Evolutionary conservation across 306 rosid species (phyloP), one percentile per base, ranked within the genome.

Genomic region (Arachis hypogaea): DNA sequence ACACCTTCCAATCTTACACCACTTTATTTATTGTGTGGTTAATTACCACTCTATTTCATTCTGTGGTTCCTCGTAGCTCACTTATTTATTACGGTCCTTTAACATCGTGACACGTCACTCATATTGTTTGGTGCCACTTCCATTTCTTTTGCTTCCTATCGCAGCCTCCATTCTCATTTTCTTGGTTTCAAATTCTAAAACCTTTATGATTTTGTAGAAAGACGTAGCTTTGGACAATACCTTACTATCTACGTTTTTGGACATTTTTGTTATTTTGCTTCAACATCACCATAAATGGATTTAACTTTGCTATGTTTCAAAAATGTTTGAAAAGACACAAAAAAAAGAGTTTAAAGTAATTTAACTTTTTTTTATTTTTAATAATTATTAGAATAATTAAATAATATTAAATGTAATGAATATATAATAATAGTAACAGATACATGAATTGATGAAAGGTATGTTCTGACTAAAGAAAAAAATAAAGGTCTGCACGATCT

Each of bases 1-100:
- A 51, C 4, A 51, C 22, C 22, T 51, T 51, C 22, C 57, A 7
- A 11, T 11, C 28, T 16, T 10, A 1, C 7, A 4, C 30, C 42
- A 5, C 11, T 60, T 60, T 28, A 3, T 36, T 43, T 3, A 51
- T 43, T 65, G 2, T 69, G 75, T 77, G 79, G 79, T 58, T 11
- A 66, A 57, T 57, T 57, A 36, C 29, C 41, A 3, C 16, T 7
- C 16, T 36, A 1, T 56, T 11, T 30, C 0, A 0, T 66, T 69
- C 0, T 77, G 81, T 68, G 76, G 81, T 14, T 61, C 61, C 9
- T 0, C 9, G 28, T 47, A 4, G 43, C 42, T 59, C 10, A 5
- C 36, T 69, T 22, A 14, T 63, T 69, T 69, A 44, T 43, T 42
- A 71, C 44, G 5, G 10, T 59, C 80, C 52, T 16, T 9, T 8